phyloP scores from a whole-genome alignment of 495 filamentous ascomycete genomes.

The Penicillium odoratum region DNA sequence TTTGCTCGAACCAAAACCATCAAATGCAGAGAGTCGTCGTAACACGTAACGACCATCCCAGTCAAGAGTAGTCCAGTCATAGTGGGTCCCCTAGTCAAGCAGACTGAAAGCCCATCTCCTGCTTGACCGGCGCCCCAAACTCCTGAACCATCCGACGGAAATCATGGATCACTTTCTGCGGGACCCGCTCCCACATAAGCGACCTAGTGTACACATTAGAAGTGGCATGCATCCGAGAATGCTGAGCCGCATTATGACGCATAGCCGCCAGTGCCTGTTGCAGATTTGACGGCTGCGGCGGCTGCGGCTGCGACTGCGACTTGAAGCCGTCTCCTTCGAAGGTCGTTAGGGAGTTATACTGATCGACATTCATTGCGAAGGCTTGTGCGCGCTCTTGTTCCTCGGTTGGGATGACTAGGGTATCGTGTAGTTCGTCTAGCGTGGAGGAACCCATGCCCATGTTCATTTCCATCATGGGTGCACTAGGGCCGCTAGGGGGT shows the following conservation, averaged over 20 bases:
- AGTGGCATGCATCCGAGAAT: conserved; percentile 29
- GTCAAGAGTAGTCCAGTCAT: neutral
- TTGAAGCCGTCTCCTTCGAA: conserved; percentile 49
- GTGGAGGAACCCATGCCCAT: conserved; percentile 58
- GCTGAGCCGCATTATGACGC: conserved; percentile 61
- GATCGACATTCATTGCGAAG: conserved; percentile 79
- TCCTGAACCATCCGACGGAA: conserved; percentile 86
- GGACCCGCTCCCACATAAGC: conserved; percentile 92
- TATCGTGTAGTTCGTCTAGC: conserved; percentile 73
- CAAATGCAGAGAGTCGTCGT: neutral
- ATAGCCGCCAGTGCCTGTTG: conserved; percentile 81
- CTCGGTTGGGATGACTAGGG: conserved; percentile 71
- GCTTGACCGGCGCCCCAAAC: conserved; percentile 42
- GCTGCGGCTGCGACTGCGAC: conserved; percentile 30
- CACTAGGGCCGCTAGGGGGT: conserved; percentile 33
- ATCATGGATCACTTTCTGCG: conserved; percentile 85
- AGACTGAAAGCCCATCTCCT: conserved; percentile 30
- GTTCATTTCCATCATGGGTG: conserved; percentile 46
- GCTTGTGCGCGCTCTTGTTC: conserved; percentile 88
- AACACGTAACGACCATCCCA: neutral
- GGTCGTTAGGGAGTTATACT: conserved; percentile 83
- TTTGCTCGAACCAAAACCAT: conserved; percentile 1
- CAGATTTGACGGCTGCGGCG: conserved; percentile 54
- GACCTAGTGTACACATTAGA: conserved; percentile 87
- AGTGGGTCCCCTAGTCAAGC: conserved; percentile 8